Base-by-base conservation (phyloP, 1,139 yeast species). In the Kazachstania sp. region DNA sequence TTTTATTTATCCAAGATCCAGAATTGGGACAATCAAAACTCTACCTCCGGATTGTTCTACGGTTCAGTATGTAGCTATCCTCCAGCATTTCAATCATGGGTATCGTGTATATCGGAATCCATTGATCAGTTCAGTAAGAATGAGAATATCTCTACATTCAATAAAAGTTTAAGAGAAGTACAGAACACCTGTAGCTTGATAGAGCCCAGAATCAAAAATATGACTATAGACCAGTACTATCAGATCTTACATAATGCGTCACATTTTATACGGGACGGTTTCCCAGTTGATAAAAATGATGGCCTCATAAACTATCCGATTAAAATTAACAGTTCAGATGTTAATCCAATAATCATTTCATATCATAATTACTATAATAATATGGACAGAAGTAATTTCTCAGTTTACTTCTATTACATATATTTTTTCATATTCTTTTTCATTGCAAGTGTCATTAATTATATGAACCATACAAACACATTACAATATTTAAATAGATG, bases 81-180 rank as follows among this genome's bases (percentile, higher is more conserved):
- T 30, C 59, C 59, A 1, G 60, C 61, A 4, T 51, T 56, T 15
- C 55, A 50, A 28, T 52, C 59, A 9, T 52, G 55, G 56, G 32
- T 54, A 3, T 34, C 47, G 5, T 57, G 61, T 37, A 50, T 56
- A 2, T 42, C 47, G 34, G 56, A 53, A 28, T 47, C 55, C 37
- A 31, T 54, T n/a, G 19, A 35, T 2, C 54, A 52, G 16, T 30
- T 37, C 13, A 42, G 41, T 23, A 37, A 28, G 2, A 28, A 29
- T 5, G 12, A 43, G 13, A 34, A 41, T 9, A 37, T 44, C 11
- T 13, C 19, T 13, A 35, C 42, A 1, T 56, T 55, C 42, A 51
- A 46, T 13, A 51, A 47, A 15, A 53, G 56, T 38, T 46, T 55
- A 12, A 39, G 19, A 11, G 43, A 45, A 20, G 41, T 56, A 3